Conservation (phyloP, 2,329 filamentous ascomycete genomes). For the Nemania sp. region DNA sequence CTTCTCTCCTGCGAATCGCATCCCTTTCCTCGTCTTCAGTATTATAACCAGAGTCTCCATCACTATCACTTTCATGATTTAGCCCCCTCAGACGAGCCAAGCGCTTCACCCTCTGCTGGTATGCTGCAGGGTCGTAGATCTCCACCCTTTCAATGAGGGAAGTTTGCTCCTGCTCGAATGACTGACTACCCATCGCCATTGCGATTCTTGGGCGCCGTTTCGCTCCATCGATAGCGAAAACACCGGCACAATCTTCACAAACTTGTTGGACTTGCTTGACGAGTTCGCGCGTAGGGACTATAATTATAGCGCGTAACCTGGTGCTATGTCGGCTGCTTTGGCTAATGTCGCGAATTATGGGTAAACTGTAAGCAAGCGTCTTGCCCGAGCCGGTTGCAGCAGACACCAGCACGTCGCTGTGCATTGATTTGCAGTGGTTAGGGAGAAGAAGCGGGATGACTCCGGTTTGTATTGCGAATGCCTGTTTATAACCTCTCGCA, state of each 20-base stretch:
- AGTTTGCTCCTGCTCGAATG: constrained; percentile 73
- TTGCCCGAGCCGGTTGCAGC: constrained; percentile 97
- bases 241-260: constrained; percentile 78
- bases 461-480: constrained; percentile 83
- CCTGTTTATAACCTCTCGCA: constrained; percentile 75
- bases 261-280: constrained; percentile 87
- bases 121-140: constrained; percentile 73
- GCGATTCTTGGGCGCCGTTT: constrained; percentile 79
- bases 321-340: constrained; percentile 66
- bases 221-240: constrained; percentile 64
- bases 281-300: constrained; percentile 91
- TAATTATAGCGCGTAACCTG: constrained; percentile 80
- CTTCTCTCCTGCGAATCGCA: constrained; percentile 46
- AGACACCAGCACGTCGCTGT: constrained; percentile 87
- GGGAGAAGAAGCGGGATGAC: constrained; percentile 83
- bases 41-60: constrained; percentile 52
- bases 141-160: constrained; percentile 57
- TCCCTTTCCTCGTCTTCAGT: constrained; percentile 49
- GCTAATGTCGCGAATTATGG: constrained; percentile 82
- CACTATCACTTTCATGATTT: constrained; percentile 56
- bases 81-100: constrained; percentile 56
- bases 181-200: constrained; percentile 84
- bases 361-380: constrained; percentile 89
- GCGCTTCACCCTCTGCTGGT: constrained; percentile 55
- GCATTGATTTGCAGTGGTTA: constrained; percentile 67